Evolutionary conservation across 768 basidiomycete species (phyloP).

Genomic region (Amanita rubescens): DNA sequence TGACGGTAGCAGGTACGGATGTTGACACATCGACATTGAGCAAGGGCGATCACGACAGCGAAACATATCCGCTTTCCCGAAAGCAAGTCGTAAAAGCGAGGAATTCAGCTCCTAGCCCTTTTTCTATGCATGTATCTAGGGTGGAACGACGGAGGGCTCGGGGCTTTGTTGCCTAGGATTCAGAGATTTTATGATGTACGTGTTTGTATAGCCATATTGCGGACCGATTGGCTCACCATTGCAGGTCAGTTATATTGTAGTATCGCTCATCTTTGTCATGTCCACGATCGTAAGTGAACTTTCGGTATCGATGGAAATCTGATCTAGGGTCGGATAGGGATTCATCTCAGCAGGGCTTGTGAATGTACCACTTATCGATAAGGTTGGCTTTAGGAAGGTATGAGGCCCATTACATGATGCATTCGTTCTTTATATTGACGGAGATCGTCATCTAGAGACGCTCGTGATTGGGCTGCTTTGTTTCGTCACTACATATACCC

Average conservation of each 20-base stretch:
- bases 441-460: neutral
- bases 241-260: conserved; percentile 42
- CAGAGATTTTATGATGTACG: conserved; percentile 48
- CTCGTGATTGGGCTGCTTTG: conserved; percentile 34
- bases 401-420: neutral
- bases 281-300: conserved; percentile 27
- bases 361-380: conserved; percentile 31
- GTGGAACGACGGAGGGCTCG: conserved; percentile 73
- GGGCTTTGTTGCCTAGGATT: conserved; percentile 68
- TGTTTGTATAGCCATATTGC: too few relatives aligned
- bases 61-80: neutral
- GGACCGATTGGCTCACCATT: too few relatives aligned
- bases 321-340: conserved; percentile 22
- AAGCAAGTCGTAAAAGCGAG: conserved; percentile 16
- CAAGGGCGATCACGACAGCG: neutral
- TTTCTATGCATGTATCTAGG: conserved; percentile 56
- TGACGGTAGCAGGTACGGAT: neutral
- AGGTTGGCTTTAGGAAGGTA: conserved; percentile 37
- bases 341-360: conserved; percentile 30
- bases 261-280: conserved; percentile 52
- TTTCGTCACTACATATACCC: conserved; percentile 49
- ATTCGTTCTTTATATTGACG: neutral
- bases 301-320: neutral
- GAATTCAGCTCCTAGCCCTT: conserved; percentile 47
- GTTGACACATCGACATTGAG: neutral